These are phyloP conservation scores for Myxozyma lipomycoides DNA, from an alignment of 805 yeast genomes.

Conservation along the genomic window DNA sequence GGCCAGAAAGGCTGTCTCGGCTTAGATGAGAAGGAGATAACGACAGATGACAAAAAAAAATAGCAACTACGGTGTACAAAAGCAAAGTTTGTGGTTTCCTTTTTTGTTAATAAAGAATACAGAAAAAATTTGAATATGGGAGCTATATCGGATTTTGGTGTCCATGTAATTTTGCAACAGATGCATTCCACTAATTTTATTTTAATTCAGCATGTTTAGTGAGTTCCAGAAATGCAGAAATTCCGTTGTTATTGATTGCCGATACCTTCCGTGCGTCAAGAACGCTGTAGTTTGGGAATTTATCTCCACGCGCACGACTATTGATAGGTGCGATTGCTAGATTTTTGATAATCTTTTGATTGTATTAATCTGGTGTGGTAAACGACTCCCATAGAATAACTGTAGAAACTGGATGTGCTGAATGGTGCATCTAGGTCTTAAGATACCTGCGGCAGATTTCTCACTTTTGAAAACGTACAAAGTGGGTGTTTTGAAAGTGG, in stretches of 20 bases:
- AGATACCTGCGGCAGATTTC: slow-evolving; percentile 22
- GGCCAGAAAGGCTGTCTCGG: slow-evolving; percentile 21
- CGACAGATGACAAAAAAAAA: neutral
- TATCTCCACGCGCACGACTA: slow-evolving; percentile 28
- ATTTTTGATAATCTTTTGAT: neutral
- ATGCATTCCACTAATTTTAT: neutral
- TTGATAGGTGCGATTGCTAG: slow-evolving; percentile 12
- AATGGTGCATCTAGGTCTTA: slow-evolving; percentile 1
- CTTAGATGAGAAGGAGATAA: neutral
- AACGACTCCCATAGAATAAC: slow-evolving; percentile 26
- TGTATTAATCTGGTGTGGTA: slow-evolving; percentile 19
- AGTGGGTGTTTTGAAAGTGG: slow-evolving; percentile 24
- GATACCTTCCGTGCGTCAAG: too few species aligned
- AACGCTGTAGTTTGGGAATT: slow-evolving; percentile 27
- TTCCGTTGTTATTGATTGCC: neutral
- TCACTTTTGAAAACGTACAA: neutral
- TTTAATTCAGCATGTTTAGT: neutral
- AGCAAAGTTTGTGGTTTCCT: neutral
- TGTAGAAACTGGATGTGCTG: slow-evolving; percentile 1
- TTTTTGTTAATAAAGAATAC: neutral
- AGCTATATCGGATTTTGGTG: too few species aligned
- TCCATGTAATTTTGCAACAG: neutral
- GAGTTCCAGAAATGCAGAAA: neutral
- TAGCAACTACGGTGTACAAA: neutral
- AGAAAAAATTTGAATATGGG: too few species aligned